Evolutionary conservation across 495 filamentous ascomycete species (phyloP).

Genomic region (Penicillium nucicola): DNA sequence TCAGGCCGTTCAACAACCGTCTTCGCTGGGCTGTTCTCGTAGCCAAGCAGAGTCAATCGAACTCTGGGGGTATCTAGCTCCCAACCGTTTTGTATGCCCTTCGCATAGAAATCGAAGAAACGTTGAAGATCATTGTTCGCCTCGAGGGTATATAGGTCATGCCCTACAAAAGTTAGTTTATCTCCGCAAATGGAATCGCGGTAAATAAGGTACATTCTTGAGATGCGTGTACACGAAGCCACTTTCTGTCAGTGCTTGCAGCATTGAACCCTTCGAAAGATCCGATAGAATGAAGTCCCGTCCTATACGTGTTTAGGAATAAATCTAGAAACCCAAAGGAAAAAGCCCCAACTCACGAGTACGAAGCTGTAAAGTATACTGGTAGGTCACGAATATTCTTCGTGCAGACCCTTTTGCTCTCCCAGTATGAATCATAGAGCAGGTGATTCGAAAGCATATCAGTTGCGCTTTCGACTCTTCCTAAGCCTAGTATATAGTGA

Average conservation of each 20-base stretch:
- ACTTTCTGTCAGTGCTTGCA: constrained; percentile 17
- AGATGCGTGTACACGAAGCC: constrained; percentile 25
- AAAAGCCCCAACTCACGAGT: too few relatives aligned
- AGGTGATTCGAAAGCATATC: too few relatives aligned
- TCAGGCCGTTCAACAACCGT: constrained; percentile 12
- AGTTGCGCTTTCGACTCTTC: too few relatives aligned
- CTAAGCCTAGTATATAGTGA: too few relatives aligned
- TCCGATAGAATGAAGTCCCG: constrained; percentile 12
- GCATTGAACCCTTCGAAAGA: constrained; percentile 12
- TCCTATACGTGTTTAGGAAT: too few relatives aligned
- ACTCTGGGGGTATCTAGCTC: constrained; percentile 27
- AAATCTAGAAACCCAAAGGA: too few relatives aligned
- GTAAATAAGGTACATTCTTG: too few relatives aligned
- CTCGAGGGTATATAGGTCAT: constrained; percentile 24
- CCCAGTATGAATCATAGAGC: constrained; percentile 17
- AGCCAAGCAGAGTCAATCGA: constrained; percentile 13
- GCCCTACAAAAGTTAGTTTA: too few relatives aligned
- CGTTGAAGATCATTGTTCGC: constrained; percentile 20
- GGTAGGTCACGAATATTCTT: constrained; percentile 17
- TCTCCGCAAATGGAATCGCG: too few relatives aligned
- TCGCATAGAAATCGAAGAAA: constrained; percentile 32
- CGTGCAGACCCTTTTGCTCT: constrained; percentile 14
- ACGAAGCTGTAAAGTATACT: constrained; percentile 22
- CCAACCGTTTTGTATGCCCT: constrained; percentile 33
- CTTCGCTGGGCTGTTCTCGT: constrained; percentile 6